Conservation (phyloP, 2,329 filamentous ascomycete genomes). For the Ceratocystis alfenasii region DNA sequence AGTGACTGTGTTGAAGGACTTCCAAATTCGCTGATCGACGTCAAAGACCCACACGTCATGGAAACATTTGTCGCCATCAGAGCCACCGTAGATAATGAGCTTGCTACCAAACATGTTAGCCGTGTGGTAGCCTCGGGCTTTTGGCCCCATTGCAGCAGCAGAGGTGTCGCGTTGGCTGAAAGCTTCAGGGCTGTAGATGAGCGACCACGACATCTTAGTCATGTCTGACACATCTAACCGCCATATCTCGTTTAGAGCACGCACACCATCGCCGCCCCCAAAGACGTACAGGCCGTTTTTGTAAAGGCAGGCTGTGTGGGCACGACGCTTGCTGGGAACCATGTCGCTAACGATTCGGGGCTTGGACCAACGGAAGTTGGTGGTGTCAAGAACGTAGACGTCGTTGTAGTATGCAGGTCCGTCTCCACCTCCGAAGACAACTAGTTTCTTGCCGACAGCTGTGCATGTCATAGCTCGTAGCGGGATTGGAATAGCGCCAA, state of each 20-base stretch:
- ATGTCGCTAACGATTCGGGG: slow-evolving; percentile 48
- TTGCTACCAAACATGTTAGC: slow-evolving; percentile 63
- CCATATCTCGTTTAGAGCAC: slow-evolving; percentile 60
- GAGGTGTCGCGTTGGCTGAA: slow-evolving; percentile 25
- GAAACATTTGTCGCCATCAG: slow-evolving; percentile 60
- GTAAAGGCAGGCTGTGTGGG: slow-evolving; percentile 60
- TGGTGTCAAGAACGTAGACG: slow-evolving; percentile 58
- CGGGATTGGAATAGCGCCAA: slow-evolving; percentile 52
- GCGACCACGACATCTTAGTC: slow-evolving; percentile 56
- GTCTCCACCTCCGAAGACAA: slow-evolving; percentile 59
- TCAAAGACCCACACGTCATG: slow-evolving; percentile 64
- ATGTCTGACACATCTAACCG: slow-evolving; percentile 56
- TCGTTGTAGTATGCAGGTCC: slow-evolving; percentile 61
- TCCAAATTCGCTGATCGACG: slow-evolving; percentile 50
- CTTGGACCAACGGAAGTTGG: slow-evolving; percentile 55
- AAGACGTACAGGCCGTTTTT: slow-evolving; percentile 63
- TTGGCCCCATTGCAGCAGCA: slow-evolving; percentile 32
- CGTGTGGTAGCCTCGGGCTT: slow-evolving; percentile 57
- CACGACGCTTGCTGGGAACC: slow-evolving; percentile 48
- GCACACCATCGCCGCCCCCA: slow-evolving; percentile 57
- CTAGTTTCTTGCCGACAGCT: slow-evolving; percentile 56
- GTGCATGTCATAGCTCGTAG: slow-evolving; percentile 61
- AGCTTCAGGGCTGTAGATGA: slow-evolving; percentile 42
- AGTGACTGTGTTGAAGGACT: slow-evolving; percentile 44
- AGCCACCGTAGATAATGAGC: slow-evolving; percentile 59